Evolutionary conservation across 2,329 filamentous ascomycete genomes (phyloP).

Genomic region (Tolypocladium capitatum): DNA sequence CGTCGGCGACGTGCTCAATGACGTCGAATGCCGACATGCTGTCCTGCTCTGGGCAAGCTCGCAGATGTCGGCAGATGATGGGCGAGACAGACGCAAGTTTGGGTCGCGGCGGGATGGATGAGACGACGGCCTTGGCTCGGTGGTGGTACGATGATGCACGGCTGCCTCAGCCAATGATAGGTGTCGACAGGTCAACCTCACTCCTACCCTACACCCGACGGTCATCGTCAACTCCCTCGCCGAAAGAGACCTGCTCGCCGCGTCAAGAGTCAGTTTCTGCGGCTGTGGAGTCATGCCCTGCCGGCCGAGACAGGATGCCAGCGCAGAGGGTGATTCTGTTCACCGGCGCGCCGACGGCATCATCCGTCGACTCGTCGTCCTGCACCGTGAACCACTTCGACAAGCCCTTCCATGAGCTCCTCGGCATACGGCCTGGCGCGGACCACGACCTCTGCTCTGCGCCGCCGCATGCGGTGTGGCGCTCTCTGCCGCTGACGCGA

Average conservation of each 20-base stretch:
- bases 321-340: conserved; percentile 21
- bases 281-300: background rate
- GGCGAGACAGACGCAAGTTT: background rate
- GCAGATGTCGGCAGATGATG: background rate
- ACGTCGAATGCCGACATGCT: conserved; percentile 38
- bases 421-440: conserved; percentile 6
- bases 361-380: conserved; percentile 13
- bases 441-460: background rate
- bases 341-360: conserved; percentile 20
- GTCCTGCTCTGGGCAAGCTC: background rate
- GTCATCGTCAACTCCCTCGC: no score
- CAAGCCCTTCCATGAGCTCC: conserved; percentile 12
- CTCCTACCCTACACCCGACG: no score
- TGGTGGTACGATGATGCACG: no score
- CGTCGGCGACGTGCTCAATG: conserved; percentile 59
- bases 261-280: background rate
- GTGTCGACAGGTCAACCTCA: no score
- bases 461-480: conserved; percentile 34
- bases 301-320: background rate
- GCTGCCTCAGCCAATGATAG: no score
- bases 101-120: background rate
- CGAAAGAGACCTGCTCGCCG: no score
- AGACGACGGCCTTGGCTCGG: background rate
- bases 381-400: conserved; percentile 18
- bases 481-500: conserved; percentile 35